phyloP scores from a whole-genome alignment of 2,329 filamentous ascomycete genomes.

The Talaromyces sp. region DNA sequence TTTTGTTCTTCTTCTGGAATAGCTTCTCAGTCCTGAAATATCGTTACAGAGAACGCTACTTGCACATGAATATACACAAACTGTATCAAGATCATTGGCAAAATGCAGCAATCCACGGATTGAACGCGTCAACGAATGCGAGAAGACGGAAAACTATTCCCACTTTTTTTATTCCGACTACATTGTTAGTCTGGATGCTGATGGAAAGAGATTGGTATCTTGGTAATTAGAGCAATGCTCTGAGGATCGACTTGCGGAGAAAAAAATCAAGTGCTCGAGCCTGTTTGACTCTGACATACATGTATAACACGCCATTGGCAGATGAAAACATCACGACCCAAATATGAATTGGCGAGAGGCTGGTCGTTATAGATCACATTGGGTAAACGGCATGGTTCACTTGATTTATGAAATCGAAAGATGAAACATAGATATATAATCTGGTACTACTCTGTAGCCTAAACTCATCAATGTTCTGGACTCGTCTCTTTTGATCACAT shows the following conservation, averaged over 20 bases:
- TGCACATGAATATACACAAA: neutral
- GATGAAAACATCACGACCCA: neutral
- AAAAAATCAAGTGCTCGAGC: neutral
- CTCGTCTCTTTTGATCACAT: neutral
- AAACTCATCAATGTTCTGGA: neutral
- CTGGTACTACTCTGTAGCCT: neutral
- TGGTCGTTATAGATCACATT: neutral
- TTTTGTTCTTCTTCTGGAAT: neutral
- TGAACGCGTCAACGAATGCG: neutral
- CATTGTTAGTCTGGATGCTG: constrained; percentile 11
- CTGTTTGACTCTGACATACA: neutral
- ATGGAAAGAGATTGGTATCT: constrained; percentile 9
- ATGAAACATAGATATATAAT: neutral
- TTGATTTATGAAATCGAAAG: neutral
- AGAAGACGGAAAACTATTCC: constrained; percentile 4
- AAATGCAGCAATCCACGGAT: neutral
- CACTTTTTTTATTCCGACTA: constrained; percentile 1
- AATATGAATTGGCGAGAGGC: neutral
- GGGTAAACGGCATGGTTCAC: neutral
- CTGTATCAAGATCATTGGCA: neutral
- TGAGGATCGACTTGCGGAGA: neutral
- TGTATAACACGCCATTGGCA: neutral
- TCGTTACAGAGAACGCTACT: neutral
- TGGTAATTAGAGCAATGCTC: constrained; percentile 1
- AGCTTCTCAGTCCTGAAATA: neutral